A percentile compares a stretch with the other conserved stretches of the same genome.
phyloP scores from a whole-genome alignment of 2,329 filamentous ascomycete species.

The Colletotrichum godetiae region DNA sequence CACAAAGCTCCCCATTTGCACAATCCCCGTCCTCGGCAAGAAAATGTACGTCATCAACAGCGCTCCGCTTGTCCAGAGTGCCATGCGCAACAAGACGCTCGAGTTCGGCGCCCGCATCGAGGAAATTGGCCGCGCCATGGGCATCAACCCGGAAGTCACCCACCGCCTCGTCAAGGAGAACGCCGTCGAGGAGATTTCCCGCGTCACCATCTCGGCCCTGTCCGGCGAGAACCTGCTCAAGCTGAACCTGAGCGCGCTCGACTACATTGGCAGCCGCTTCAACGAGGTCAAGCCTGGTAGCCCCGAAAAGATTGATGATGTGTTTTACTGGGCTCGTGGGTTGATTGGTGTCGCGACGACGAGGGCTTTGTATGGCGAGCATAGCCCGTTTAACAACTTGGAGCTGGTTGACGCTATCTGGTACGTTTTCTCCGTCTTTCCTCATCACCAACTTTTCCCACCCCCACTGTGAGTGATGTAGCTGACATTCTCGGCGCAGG shows the following conservation, averaged over 20 bases:
- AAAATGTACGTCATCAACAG: slow-evolving; percentile 59
- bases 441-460: background rate
- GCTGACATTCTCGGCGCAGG: background rate
- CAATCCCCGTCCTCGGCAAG: slow-evolving; percentile 55
- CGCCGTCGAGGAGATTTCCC: slow-evolving; percentile 45
- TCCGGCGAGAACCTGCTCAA: slow-evolving; percentile 45
- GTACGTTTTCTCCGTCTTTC: background rate
- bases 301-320: slow-evolving; percentile 39
- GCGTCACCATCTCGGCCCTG: slow-evolving; percentile 43
- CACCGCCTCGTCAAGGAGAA: slow-evolving; percentile 50
- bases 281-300: slow-evolving; percentile 36
- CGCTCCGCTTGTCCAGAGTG: slow-evolving; percentile 50
- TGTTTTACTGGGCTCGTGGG: slow-evolving; percentile 52
- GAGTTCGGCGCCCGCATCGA: slow-evolving; percentile 54
- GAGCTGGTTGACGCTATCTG: slow-evolving; percentile 14
- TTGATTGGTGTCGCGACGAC: slow-evolving; percentile 51
- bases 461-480: background rate
- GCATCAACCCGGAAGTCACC: slow-evolving; percentile 43
- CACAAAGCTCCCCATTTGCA: slow-evolving; percentile 50
- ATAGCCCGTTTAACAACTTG: slow-evolving; percentile 51
- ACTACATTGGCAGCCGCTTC: slow-evolving; percentile 45
- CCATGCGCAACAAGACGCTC: slow-evolving; percentile 50
- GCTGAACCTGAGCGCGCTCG: slow-evolving; percentile 49
- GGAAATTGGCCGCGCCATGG: slow-evolving; percentile 42
- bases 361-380: slow-evolving; percentile 53